phyloP scores from a whole-genome alignment of 1,284 basidiomycete genomes.

The Tilletia setariae region DNA sequence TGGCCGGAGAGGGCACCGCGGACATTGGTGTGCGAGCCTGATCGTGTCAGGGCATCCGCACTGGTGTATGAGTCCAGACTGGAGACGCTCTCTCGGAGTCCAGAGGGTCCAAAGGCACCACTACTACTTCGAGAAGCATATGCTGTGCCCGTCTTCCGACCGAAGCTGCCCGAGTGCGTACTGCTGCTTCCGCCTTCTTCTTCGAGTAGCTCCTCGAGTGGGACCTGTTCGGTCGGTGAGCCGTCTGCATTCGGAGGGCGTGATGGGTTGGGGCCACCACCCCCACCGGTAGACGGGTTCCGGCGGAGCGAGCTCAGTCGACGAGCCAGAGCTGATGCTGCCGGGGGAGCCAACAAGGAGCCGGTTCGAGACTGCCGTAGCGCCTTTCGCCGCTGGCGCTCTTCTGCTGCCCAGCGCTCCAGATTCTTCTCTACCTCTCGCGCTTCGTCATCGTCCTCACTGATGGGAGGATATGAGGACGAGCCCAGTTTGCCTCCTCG shows the following conservation, averaged over 20 bases:
- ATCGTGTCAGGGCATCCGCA: slow-evolving; percentile 1
- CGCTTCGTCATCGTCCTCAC: slow-evolving; percentile 36
- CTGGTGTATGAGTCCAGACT: slow-evolving; percentile 10
- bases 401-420: slow-evolving; percentile 41
- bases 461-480: slow-evolving; percentile 35
- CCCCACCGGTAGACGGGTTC: not conserved
- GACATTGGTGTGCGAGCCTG: not conserved
- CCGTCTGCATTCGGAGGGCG: not conserved
- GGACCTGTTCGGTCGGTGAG: not conserved
- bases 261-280: not conserved
- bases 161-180: not conserved
- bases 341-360: not conserved
- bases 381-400: slow-evolving; percentile 37
- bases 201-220: not conserved
- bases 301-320: slow-evolving; percentile 12
- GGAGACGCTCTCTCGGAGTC: slow-evolving; percentile 4
- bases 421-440: slow-evolving; percentile 38
- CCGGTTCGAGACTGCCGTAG: slow-evolving; percentile 28
- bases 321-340: not conserved
- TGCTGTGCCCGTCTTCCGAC: not conserved
- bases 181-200: slow-evolving; percentile 10
- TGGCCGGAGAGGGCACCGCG: not conserved
- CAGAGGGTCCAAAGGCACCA: not conserved
- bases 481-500: not conserved
- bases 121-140: not conserved